Conservation (phyloP, 345 rosid species). For the Eucalyptus marginata region DNA sequence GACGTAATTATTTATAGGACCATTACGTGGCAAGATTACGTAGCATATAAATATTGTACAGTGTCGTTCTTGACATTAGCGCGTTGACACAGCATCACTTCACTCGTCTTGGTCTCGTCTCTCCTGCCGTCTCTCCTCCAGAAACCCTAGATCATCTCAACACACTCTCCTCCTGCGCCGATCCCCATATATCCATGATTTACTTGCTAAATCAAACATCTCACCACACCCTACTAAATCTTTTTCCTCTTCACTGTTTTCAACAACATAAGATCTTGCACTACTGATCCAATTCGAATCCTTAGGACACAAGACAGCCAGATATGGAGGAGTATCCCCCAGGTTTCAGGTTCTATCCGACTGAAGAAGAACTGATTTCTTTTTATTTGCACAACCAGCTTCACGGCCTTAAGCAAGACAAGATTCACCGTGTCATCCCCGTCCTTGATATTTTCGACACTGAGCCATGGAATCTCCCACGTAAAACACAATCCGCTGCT, state of each 20-base stretch:
- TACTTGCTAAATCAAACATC: neutral
- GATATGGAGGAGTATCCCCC: neutral
- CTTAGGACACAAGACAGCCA: neutral
- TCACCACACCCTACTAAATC: neutral
- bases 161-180: neutral
- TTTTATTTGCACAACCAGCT: neutral
- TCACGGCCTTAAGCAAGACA: neutral
- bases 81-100: neutral
- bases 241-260: neutral
- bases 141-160: neutral
- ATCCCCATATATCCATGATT: neutral
- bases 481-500: neutral
- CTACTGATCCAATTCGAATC: neutral
- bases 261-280: slow-evolving; percentile 5
- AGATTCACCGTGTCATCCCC: neutral
- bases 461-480: neutral
- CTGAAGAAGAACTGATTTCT: neutral
- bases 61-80: neutral
- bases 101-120: neutral
- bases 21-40: too few relatives aligned
- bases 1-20: neutral
- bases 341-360: neutral
- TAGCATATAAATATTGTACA: neutral
- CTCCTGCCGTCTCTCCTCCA: neutral
- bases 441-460: neutral